phyloP scores from a whole-genome alignment of 2,329 filamentous ascomycete species.

The Ophiocordyceps camponoti-rufipedis region DNA sequence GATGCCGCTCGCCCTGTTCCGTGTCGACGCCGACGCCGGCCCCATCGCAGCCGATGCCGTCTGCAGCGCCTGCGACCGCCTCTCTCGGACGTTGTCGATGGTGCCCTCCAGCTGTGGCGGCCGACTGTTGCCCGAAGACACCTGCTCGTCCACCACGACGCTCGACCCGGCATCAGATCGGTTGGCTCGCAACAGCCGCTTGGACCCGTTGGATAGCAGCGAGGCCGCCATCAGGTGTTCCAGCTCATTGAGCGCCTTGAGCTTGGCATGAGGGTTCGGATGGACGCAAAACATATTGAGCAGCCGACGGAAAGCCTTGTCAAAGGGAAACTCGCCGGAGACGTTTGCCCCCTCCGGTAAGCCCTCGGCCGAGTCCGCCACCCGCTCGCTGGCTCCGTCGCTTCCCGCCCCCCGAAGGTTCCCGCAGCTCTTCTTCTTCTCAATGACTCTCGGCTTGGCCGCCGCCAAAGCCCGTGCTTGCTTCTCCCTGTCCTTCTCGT shows the following conservation, averaged over 20 bases:
- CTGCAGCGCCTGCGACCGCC: constrained; percentile 35
- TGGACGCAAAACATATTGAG: constrained; percentile 78
- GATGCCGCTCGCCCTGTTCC: constrained; percentile 20
- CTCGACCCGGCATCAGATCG: constrained; percentile 18
- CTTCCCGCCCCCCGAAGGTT: constrained; percentile 37
- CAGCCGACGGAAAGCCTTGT: constrained; percentile 59
- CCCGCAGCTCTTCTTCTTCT: constrained; percentile 51
- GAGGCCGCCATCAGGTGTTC: constrained; percentile 67
- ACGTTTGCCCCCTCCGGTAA: constrained; percentile 1
- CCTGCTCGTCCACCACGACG: constrained; percentile 13
- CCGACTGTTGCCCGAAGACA: constrained; percentile 10
- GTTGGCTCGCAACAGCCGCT: constrained; percentile 16
- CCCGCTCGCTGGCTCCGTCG: constrained; percentile 14
- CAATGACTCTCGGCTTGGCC: constrained; percentile 31
- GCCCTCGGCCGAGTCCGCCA: constrained; percentile 4
- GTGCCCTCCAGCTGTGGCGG: constrained; percentile 41
- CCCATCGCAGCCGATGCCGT: constrained; percentile 10
- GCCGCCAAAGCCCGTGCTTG: constrained; percentile 17
- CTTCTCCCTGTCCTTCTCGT: constrained; percentile 23
- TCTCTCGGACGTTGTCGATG: constrained; percentile 52
- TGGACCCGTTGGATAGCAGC: constrained; percentile 22
- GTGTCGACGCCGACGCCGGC: constrained; percentile 13
- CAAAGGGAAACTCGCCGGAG: constrained; percentile 52
- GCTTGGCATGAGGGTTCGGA: constrained; percentile 72
- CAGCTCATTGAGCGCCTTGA: constrained; percentile 67